phyloP scores from a whole-genome alignment of 345 rosid genomes.

The Aethionema arabicum region DNA sequence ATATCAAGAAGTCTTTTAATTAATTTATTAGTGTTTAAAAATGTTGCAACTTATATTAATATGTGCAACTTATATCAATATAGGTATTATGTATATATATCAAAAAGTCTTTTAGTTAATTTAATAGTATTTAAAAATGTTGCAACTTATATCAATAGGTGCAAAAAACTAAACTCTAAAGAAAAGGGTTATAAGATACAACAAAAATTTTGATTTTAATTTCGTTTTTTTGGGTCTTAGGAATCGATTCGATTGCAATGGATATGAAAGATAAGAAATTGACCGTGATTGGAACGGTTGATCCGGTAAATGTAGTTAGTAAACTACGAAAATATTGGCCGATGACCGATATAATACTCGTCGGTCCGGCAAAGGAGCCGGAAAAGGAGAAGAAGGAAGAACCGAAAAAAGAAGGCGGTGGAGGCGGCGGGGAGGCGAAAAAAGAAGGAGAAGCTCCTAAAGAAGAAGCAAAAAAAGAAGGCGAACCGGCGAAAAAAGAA shows the following conservation, averaged over 20 bases:
- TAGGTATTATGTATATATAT: background rate
- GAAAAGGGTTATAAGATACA: too few relatives aligned
- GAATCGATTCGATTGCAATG: conserved; percentile 80
- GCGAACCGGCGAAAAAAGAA: conserved; percentile 32
- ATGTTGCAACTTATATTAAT: conserved; percentile 2
- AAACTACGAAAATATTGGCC: conserved; percentile 82
- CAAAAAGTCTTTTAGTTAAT: background rate
- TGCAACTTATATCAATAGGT: too few relatives aligned
- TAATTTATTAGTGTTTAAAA: too few relatives aligned
- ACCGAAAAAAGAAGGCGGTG: conserved; percentile 57
- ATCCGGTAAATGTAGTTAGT: conserved; percentile 68
- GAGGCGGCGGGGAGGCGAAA: conserved; percentile 46
- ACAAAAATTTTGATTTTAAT: background rate
- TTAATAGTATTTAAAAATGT: too few relatives aligned
- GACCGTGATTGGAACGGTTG: conserved; percentile 72
- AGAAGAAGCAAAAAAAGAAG: conserved; percentile 63
- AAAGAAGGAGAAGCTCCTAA: conserved; percentile 54
- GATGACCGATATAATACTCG: conserved; percentile 55
- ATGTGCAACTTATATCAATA: too few relatives aligned
- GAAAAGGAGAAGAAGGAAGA: conserved; percentile 77
- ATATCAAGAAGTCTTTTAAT: too few relatives aligned
- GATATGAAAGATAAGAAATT: conserved; percentile 77
- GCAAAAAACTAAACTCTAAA: too few relatives aligned
- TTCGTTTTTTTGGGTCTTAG: conserved; percentile 31
- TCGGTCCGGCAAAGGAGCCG: conserved; percentile 87